Conservation (phyloP, 371 early-diverging fungal species). For the Actinomucor elegans region DNA sequence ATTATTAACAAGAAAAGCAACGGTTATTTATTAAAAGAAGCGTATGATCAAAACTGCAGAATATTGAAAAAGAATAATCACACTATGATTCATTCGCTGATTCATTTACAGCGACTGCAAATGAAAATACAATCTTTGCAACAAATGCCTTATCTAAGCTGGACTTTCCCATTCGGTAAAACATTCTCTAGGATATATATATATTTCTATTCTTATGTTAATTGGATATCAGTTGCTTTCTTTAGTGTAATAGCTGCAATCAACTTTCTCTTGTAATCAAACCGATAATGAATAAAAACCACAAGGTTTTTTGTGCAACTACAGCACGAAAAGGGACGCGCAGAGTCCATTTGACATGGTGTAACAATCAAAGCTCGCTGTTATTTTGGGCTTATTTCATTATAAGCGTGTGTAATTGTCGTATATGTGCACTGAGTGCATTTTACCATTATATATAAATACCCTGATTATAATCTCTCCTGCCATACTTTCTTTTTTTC, state of each 20-base stretch:
- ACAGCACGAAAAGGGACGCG: not conserved
- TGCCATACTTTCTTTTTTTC: no score
- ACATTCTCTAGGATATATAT: no score
- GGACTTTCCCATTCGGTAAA: not conserved
- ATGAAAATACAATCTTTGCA: conserved; percentile 11
- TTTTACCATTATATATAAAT: no score
- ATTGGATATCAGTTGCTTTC: no score
- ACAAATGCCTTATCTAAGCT: not conserved
- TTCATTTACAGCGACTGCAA: conserved; percentile 6
- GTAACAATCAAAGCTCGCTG: not conserved
- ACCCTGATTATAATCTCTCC: no score
- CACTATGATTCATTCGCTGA: not conserved
- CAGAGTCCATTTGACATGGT: conserved; percentile 3
- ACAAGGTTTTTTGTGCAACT: not conserved
- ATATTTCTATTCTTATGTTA: no score
- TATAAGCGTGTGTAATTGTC: not conserved
- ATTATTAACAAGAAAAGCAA: no score
- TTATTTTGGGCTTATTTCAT: conserved; percentile 2
- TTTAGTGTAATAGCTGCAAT: not conserved
- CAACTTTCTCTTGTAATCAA: not conserved
- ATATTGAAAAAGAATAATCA: not conserved
- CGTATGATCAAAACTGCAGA: not conserved
- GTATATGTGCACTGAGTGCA: no score
- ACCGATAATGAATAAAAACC: not conserved
- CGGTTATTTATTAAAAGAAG: not conserved